Evolutionary conservation across 1,284 basidiomycete species (phyloP).

Genomic region (Ustilago vetiveriae): DNA sequence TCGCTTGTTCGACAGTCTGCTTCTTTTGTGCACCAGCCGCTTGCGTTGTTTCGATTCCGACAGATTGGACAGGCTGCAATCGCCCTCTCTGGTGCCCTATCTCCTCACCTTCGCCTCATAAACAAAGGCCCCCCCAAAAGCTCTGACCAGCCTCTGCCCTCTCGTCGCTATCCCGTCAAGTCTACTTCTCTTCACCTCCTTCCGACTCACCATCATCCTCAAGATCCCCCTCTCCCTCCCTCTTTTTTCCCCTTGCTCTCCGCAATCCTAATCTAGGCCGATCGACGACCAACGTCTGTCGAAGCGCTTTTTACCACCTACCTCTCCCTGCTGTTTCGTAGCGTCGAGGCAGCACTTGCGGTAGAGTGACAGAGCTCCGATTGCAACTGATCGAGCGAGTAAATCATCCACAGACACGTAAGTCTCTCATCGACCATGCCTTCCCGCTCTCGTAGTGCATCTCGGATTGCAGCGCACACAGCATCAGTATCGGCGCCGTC

Average conservation of each 20-base stretch:
- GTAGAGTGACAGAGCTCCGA: constrained; percentile 19
- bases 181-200: constrained; percentile 6
- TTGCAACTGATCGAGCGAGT: constrained; percentile 16
- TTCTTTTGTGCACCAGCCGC: background rate
- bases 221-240: constrained; percentile 18
- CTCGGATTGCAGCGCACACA: background rate
- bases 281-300: constrained; percentile 29
- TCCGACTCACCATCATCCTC: constrained; percentile 36
- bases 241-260: background rate
- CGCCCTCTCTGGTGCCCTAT: background rate
- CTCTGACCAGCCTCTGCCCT: background rate
- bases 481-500: background rate
- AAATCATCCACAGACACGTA: constrained; percentile 12
- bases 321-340: constrained; percentile 20
- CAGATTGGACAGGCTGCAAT: background rate
- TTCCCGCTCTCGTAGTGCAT: too few species aligned
- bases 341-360: constrained; percentile 16
- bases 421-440: constrained; percentile 1
- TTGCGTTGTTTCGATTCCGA: background rate
- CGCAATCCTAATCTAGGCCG: constrained; percentile 4
- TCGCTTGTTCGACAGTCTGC: background rate
- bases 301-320: constrained; percentile 18
- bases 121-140: constrained; percentile 16
- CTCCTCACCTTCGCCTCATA: constrained; percentile 22
- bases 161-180: constrained; percentile 4